Percentiles rank a stretch among this genome's conserved stretches.
Conservation (phyloP, 768 basidiomycete species). For the Mycena vulgaris region DNA sequence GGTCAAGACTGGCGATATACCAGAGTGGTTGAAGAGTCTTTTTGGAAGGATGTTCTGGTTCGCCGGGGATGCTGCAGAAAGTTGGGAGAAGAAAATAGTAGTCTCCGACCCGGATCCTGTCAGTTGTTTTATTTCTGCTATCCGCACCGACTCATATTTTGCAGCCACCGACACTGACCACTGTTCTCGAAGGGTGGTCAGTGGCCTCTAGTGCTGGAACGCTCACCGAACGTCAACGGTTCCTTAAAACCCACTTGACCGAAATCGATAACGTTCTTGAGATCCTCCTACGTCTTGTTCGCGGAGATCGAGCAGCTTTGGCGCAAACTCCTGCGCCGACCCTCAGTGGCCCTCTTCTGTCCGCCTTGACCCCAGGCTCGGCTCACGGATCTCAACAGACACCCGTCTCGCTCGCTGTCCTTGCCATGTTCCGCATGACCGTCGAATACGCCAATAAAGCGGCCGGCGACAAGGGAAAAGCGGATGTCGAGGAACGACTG, state of each 20-base stretch:
- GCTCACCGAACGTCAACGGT: conserved; percentile 84
- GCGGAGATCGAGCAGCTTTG: conserved; percentile 86
- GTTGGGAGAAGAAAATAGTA: conserved; percentile 95
- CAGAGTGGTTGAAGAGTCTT: conserved; percentile 93
- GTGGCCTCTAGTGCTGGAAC: conserved; percentile 85
- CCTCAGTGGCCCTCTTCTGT: conserved; percentile 78
- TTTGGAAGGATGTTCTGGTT: conserved; percentile 93
- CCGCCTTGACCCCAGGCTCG: conserved; percentile 81
- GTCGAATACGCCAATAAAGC: conserved; percentile 87
- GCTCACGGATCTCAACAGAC: conserved; percentile 93
- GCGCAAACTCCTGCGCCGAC: conserved; percentile 71
- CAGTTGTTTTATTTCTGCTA: conserved; percentile 45
- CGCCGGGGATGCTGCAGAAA: conserved; percentile 85
- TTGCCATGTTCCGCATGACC: conserved; percentile 91
- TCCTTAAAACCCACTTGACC: conserved; percentile 90
- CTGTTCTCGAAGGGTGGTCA: conserved; percentile 92
- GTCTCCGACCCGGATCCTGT: conserved; percentile 97
- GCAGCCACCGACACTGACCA: conserved; percentile 93
- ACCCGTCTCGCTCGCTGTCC: conserved; percentile 92
- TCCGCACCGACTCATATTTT: conserved; percentile 12
- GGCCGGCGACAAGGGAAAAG: conserved; percentile 74
- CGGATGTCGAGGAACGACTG: conserved; percentile 80
- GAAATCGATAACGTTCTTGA: conserved; percentile 93
- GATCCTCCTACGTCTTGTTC: conserved; percentile 91
- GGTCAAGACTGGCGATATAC: conserved; percentile 95